Conservation (phyloP, 1,284 basidiomycete genomes). For the Rhodofomes roseus region DNA sequence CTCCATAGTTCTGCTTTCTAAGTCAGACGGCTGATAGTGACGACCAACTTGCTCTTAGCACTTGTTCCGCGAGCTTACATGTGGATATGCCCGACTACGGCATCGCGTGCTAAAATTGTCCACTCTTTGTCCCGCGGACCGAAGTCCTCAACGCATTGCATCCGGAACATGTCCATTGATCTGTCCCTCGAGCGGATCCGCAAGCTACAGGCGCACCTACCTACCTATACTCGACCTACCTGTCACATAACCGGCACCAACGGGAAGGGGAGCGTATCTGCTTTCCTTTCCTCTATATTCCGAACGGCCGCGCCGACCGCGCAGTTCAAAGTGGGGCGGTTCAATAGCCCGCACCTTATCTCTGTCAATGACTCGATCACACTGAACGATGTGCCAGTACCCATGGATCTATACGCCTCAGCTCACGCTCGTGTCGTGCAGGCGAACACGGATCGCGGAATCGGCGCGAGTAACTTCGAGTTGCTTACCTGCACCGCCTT, state of each 20-base stretch:
- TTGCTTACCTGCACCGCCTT: slow-evolving; percentile 80
- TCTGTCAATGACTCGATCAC: slow-evolving; percentile 77
- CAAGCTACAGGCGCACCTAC: slow-evolving; percentile 56
- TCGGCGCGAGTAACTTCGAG: slow-evolving; percentile 77
- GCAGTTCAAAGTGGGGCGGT: slow-evolving; percentile 73
- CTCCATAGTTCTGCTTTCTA: too few relatives aligned
- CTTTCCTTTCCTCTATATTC: slow-evolving; percentile 79
- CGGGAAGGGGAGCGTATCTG: slow-evolving; percentile 93
- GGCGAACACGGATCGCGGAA: slow-evolving; percentile 41
- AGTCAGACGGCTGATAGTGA: too few relatives aligned
- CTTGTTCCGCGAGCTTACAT: background rate
- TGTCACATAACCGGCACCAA: slow-evolving; percentile 96
- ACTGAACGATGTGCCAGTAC: slow-evolving; percentile 60
- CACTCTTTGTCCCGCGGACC: background rate
- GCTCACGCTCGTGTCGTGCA: slow-evolving; percentile 49
- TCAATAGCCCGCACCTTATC: slow-evolving; percentile 92
- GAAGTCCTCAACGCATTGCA: background rate
- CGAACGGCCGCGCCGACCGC: slow-evolving; percentile 44
- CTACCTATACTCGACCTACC: slow-evolving; percentile 74
- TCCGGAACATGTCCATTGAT: slow-evolving; percentile 62
- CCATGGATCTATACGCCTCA: slow-evolving; percentile 45
- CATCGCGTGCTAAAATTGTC: background rate
- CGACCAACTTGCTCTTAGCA: too few relatives aligned
- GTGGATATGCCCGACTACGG: background rate
- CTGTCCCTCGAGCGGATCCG: slow-evolving; percentile 74